These are phyloP conservation scores for Thermothielavioides terrestris DNA, from an alignment of 495 filamentous ascomycete species.

Conservation along the genomic window DNA sequence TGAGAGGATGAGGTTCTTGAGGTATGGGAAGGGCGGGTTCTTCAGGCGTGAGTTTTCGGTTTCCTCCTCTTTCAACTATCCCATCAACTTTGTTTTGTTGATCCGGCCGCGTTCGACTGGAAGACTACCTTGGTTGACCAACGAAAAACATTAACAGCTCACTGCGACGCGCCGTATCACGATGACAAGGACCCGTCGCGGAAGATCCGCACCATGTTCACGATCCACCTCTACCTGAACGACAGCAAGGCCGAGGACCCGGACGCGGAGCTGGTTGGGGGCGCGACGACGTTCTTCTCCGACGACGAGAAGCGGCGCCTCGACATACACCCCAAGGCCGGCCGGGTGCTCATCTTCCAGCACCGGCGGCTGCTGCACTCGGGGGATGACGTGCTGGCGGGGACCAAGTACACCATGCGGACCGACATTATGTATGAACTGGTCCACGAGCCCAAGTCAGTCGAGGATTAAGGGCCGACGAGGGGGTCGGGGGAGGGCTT, in stretches of 20 bases:
- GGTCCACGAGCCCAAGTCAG: conserved; percentile 3
- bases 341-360: conserved; percentile 71
- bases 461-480: background rate
- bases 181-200: conserved; percentile 42
- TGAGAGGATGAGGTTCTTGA: conserved; percentile 72
- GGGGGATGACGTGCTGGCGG: conserved; percentile 64
- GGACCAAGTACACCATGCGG: conserved; percentile 68
- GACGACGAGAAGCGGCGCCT: conserved; percentile 37
- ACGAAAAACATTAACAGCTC: conserved; percentile 37
- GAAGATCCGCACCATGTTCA: conserved; percentile 55
- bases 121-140: background rate
- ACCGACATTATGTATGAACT: conserved; percentile 67
- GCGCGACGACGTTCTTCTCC: conserved; percentile 57
- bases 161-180: conserved; percentile 63
- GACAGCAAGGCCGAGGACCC: conserved; percentile 32
- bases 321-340: conserved; percentile 61
- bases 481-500: background rate
- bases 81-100: background rate
- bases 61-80: background rate
- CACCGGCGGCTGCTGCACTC: conserved; percentile 59
- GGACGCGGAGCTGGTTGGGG: conserved; percentile 43
- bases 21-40: conserved; percentile 66
- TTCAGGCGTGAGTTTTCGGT: conserved; percentile 51
- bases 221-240: conserved; percentile 80
- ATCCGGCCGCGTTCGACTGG: no score